Evolutionary conservation across 208 protist genomes (phyloP), one percentile per base, ranked within the genome.

Genomic region (Leishmania aethiopica): DNA sequence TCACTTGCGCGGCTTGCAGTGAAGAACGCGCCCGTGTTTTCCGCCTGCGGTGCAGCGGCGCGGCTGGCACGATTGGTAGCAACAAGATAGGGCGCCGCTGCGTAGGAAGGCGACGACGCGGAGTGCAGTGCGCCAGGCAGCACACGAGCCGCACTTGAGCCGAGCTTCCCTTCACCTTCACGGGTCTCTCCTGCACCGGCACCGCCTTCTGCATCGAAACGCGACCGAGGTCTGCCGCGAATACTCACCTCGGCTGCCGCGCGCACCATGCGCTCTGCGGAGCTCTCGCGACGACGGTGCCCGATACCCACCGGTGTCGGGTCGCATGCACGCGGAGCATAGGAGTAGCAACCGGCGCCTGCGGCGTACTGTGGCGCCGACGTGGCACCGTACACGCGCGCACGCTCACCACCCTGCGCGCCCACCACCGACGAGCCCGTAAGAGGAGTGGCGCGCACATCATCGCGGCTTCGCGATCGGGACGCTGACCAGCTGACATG

Each of bases 261-360:
- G 35, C 70, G 70, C 7, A 69, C 66, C 82, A 85, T 85, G 35
- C 81, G 75, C 47, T 45, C 59, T 45, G 49, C 40, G 1, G 75
- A 76, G 55, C 62, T 60, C 25, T 77, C 51, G 8, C 73, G 73
- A 3, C 37, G 47, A 25, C 32, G 8, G 51, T 3, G 17, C 51
- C 17, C 51, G 28, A 28, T 74, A 51, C 40, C 19, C 73, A 17
- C 15, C 6, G 53, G 19, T 13, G 22, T 4, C 51, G 49, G 51
- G 73, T 40, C 15, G 42, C 19, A 74, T 49, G 10, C 35, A 53
- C 22, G 69, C 40, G 40, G 25, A 35, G 42, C 10, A 7, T 7
- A 35, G 32, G 70, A 45, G 70, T 74, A 37, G 22, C 28, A 45
- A 37, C 42, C 3, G 32, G 45, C 51, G 10, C 42, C 45, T 55